Base-by-base conservation (phyloP, 169 alveolate species). In the Cryptosporidium muris region DNA sequence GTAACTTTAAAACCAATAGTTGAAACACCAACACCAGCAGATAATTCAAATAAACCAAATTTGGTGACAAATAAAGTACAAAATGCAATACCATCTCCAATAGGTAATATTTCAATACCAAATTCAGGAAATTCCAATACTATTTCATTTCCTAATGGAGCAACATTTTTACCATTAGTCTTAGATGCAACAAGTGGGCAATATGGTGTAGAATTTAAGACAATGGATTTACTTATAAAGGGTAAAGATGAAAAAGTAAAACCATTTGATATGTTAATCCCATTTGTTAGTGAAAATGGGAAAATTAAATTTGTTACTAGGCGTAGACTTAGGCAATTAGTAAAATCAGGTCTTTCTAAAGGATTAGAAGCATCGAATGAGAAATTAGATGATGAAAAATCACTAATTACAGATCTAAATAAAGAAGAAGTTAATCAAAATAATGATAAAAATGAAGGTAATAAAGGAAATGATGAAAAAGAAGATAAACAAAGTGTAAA, bases 171-270 rank as follows among this genome's bases (percentile, higher is more conserved):
- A 43, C 85, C 85, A 11, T 49, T 74, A 6, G 85, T 74, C 2
- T 49, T 74, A 52, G 85, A 74, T 11, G 85, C 85, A 12, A 74
- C 54, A 37, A 74, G 74, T 6, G 85, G 85, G 4, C 85, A 74
- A 48, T 74, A 74, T 60, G 85, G 85, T 16, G 68, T 74, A 14
- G 85, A 74, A 36, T 43, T 74, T 42, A 74, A 74, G 38, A 74
- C 74, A 2, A 14, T 74, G 74, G 85, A 74, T 47, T 58, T 74
- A 43, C 62, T 74, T 34, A 54, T 62, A 8, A 74, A 54, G 4
- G 67, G 67, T 16, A 48, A 56, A 58, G 74, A 60, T 2, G 85
- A 74, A 36, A 74, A 74, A 14, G 60, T 74, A 37, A 74, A 74
- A n/a, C 85, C 85, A 5, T 74, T 56, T 42, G 85, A 74, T 25